These are phyloP conservation scores for Phyllosticta citrichinensis DNA, from an alignment of 2,329 filamentous ascomycete species.

Conservation along the genomic window DNA sequence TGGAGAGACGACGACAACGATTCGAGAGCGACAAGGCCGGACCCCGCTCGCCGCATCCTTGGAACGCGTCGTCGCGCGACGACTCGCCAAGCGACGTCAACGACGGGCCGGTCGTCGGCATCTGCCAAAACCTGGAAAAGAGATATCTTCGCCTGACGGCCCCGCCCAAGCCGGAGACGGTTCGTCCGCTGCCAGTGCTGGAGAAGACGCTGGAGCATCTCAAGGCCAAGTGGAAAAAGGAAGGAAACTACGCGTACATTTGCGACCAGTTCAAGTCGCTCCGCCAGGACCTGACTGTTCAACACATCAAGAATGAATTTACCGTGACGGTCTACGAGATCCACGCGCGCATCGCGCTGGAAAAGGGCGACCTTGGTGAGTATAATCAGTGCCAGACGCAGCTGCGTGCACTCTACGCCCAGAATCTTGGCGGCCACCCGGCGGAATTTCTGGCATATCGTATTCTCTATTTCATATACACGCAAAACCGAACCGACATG, in stretches of 20 bases:
- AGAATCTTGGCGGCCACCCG: slow-evolving; percentile 77
- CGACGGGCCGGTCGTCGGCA: slow-evolving; percentile 69
- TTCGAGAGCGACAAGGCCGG: slow-evolving; percentile 52
- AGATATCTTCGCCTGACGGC: slow-evolving; percentile 88
- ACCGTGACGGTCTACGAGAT: slow-evolving; percentile 96
- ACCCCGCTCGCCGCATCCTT: slow-evolving; percentile 45
- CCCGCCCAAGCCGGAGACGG: slow-evolving; percentile 76
- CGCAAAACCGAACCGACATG: slow-evolving; percentile 93
- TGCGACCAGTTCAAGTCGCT: slow-evolving; percentile 99
- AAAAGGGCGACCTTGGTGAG: slow-evolving; percentile 99
- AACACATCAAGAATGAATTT: slow-evolving; percentile 93
- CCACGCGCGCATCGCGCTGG: slow-evolving; percentile 91
- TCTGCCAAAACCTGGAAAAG: slow-evolving; percentile 78
- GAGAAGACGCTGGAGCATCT: slow-evolving; percentile 77
- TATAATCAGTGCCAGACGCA: slow-evolving; percentile 99
- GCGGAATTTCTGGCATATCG: slow-evolving; percentile 98
- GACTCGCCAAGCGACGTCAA: slow-evolving; percentile 37
- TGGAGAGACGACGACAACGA: slow-evolving; percentile 82
- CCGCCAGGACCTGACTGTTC: slow-evolving; percentile 94
- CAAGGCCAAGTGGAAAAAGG: slow-evolving; percentile 88
- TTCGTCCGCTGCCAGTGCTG: slow-evolving; percentile 73
- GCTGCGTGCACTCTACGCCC: slow-evolving; percentile 79
- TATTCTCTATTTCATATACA: slow-evolving; percentile 99
- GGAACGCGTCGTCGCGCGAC: slow-evolving; percentile 31
- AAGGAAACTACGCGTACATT: slow-evolving; percentile 92